A percentile compares a stretch with the other conserved stretches of the same genome.
phyloP scores from a whole-genome alignment of 305 asterid genomes.

The Fraxinus latifolia region DNA sequence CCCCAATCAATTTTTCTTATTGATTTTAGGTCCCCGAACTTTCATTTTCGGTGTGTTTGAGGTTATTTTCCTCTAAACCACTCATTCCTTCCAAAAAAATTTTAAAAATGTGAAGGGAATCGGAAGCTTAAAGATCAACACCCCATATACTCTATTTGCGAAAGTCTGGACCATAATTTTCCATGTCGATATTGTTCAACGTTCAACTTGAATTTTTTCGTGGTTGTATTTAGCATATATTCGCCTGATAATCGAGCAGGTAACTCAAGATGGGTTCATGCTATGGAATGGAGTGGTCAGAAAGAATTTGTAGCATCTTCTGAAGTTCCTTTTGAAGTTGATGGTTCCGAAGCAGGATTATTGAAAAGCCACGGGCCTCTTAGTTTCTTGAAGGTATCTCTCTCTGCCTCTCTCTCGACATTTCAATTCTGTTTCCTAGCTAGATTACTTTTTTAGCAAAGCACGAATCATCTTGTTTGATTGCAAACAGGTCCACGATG shows the following conservation, averaged over 20 bases:
- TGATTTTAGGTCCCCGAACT: not conserved
- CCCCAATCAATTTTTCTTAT: not conserved
- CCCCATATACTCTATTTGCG: not conserved
- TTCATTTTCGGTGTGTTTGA: not conserved
- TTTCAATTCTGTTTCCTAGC: constrained; percentile 5
- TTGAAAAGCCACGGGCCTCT: constrained; percentile 80
- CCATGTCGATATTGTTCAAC: not conserved
- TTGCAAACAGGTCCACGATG: constrained; percentile 62
- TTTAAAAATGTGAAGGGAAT: not conserved
- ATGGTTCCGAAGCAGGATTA: constrained; percentile 73
- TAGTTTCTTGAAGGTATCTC: constrained; percentile 77
- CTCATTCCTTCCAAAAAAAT: not conserved
- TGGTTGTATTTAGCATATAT: not conserved
- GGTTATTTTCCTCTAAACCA: not conserved
- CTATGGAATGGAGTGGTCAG: constrained; percentile 93
- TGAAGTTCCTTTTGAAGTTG: constrained; percentile 68
- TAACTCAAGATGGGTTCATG: constrained; percentile 97
- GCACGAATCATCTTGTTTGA: not conserved
- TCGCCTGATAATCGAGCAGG: constrained; percentile 40
- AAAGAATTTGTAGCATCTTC: constrained; percentile 58
- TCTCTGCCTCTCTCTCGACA: not conserved
- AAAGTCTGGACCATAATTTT: not conserved
- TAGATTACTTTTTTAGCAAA: not conserved
- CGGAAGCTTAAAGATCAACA: not conserved
- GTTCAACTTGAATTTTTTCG: not conserved